Conservation (phyloP, 352 stramenopile genomes). For the Phytophthora europaea region DNA sequence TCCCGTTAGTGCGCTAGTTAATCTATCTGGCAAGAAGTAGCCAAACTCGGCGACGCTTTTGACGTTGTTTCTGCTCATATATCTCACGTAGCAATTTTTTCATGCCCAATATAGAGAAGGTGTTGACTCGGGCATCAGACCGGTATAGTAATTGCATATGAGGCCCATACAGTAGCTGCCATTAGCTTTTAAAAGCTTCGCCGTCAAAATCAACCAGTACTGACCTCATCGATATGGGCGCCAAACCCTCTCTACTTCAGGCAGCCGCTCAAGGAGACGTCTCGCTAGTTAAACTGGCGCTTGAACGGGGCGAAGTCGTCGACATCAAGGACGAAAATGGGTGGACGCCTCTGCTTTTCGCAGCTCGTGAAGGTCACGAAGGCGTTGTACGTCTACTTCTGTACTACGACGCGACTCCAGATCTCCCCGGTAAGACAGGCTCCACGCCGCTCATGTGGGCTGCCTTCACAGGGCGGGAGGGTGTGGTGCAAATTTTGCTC, state of each 20-base stretch:
- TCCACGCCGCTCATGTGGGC: constrained; percentile 24
- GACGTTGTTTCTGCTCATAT: neutral
- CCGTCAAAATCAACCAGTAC: neutral
- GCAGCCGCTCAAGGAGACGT: neutral
- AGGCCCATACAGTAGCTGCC: neutral
- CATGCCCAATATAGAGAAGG: neutral
- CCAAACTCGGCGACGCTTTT: neutral
- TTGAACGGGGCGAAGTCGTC: constrained; percentile 12
- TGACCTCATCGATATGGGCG: neutral
- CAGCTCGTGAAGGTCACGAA: constrained; percentile 17
- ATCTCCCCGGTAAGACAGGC: constrained; percentile 8
- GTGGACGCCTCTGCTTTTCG: constrained; percentile 25
- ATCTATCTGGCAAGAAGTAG: neutral
- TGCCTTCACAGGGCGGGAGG: constrained; percentile 5
- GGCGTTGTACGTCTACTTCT: constrained; percentile 18
- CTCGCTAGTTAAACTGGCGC: neutral
- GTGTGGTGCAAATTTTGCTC: constrained; percentile 12
- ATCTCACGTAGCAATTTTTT: neutral
- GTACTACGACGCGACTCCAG: constrained; percentile 7
- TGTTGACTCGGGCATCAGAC: neutral
- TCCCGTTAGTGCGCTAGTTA: neutral
- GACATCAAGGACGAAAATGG: constrained; percentile 10
- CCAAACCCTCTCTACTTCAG: neutral
- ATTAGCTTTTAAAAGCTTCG: neutral
- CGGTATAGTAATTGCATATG: neutral